Percentiles rank a stretch among this genome's conserved stretches.
These are phyloP conservation scores for Madurella mycetomatis DNA, from an alignment of 2,329 filamentous ascomycete genomes.

Conservation along the genomic window DNA sequence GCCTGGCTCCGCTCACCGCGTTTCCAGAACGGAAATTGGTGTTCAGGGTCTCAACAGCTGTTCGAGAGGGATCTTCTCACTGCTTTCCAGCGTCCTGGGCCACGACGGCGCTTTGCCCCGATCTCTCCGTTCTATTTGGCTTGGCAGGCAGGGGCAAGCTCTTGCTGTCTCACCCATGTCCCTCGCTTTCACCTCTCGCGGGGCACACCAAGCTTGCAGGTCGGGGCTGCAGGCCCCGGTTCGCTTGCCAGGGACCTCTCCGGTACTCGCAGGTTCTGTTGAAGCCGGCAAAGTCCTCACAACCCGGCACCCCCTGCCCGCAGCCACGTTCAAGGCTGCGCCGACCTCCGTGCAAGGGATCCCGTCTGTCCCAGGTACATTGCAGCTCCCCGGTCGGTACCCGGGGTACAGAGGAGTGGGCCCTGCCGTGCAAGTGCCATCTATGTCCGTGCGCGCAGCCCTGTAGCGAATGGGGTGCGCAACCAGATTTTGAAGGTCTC, in stretches of 20 bases:
- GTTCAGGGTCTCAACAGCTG: too few species aligned
- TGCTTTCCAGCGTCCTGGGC: not conserved
- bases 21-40: too few species aligned
- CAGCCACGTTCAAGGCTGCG: not conserved
- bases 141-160: slow-evolving; percentile 13
- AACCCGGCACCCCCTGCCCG: too few species aligned
- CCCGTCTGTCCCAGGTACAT: slow-evolving; percentile 10
- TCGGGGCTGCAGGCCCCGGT: slow-evolving; percentile 6
- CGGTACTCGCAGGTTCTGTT: slow-evolving; percentile 9
- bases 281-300: slow-evolving; percentile 2
- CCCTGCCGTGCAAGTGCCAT: slow-evolving; percentile 18
- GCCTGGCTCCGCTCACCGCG: too few species aligned
- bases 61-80: too few species aligned
- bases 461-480: slow-evolving; percentile 18
- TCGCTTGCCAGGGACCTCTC: slow-evolving; percentile 5
- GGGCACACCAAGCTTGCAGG: slow-evolving; percentile 21
- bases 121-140: slow-evolving; percentile 15
- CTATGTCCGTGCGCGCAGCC: slow-evolving; percentile 20
- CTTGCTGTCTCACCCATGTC: slow-evolving; percentile 1
- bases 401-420: slow-evolving; percentile 21
- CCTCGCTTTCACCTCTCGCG: slow-evolving; percentile 22
- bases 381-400: slow-evolving; percentile 15
- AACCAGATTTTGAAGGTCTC: slow-evolving; percentile 22
- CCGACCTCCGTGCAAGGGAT: slow-evolving; percentile 1
- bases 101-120: not conserved